Percentiles rank a stretch among this genome's conserved stretches.
phyloP scores from a whole-genome alignment of 1,139 yeast genomes.

The Suhomyces wounanorum region DNA sequence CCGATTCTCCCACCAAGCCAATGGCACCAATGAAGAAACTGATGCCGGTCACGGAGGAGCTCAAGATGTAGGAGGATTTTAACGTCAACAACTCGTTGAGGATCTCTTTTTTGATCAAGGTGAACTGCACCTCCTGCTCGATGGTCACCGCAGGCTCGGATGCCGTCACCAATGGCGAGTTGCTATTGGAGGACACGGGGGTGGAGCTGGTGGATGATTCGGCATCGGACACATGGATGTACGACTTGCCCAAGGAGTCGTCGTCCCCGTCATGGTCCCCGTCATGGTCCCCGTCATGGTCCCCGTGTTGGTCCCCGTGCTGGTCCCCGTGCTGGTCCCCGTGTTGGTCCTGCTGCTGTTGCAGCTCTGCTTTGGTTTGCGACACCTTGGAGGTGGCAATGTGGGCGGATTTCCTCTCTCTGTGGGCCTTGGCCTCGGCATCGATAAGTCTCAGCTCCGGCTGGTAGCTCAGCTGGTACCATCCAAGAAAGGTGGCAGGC shows the following conservation, averaged over 20 bases:
- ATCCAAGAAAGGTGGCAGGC: slow-evolving; percentile 27
- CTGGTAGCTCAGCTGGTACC: slow-evolving; percentile 13
- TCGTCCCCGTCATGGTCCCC: slow-evolving; percentile 18
- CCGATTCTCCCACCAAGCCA: slow-evolving; percentile 54
- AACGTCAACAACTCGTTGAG: slow-evolving; percentile 34
- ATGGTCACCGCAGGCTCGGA: slow-evolving; percentile 20
- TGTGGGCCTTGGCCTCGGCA: slow-evolving; percentile 9
- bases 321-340: background rate
- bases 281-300: slow-evolving; percentile 11
- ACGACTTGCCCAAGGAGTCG: slow-evolving; percentile 51
- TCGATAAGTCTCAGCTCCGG: slow-evolving; percentile 14
- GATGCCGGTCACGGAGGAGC: slow-evolving; percentile 42
- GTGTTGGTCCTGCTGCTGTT: background rate
- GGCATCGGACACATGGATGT: slow-evolving; percentile 52
- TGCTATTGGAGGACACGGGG: slow-evolving; percentile 33
- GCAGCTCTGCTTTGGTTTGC: background rate
- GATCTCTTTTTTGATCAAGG: slow-evolving; percentile 44
- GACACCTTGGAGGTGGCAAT: slow-evolving; percentile 3
- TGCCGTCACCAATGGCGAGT: slow-evolving; percentile 31
- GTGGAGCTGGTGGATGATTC: slow-evolving; percentile 30
- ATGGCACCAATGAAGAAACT: slow-evolving; percentile 46
- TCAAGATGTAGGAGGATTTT: slow-evolving; percentile 33
- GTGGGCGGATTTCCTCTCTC: slow-evolving; percentile 6
- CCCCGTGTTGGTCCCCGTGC: slow-evolving; percentile 14
- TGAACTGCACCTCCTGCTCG: slow-evolving; percentile 45